Conservation (phyloP, 2,329 filamentous ascomycete species). For the Cercospora canescens region DNA sequence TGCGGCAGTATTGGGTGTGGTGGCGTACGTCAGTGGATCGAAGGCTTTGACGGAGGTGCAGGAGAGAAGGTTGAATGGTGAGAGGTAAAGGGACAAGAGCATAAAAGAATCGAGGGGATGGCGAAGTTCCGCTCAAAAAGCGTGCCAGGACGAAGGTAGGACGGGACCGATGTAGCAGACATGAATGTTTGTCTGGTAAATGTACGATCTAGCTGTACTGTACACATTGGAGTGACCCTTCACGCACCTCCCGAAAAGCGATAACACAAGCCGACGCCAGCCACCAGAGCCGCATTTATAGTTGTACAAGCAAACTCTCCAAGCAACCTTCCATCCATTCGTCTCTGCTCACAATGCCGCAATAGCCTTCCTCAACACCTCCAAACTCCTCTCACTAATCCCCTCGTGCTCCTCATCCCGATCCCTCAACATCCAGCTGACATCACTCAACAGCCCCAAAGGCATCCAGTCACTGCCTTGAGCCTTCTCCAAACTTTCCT, state of each 20-base stretch:
- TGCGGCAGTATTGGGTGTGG: conserved; percentile 64
- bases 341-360: conserved; percentile 46
- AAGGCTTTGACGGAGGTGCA: conserved; percentile 93
- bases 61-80: conserved; percentile 75
- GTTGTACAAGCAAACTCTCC: neutral
- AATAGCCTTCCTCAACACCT: conserved; percentile 59
- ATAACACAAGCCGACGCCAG: neutral
- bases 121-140: neutral
- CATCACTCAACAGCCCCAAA: conserved; percentile 82
- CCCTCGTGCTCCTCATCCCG: conserved; percentile 33
- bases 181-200: neutral
- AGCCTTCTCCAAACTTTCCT: conserved; percentile 81
- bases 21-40: conserved; percentile 83
- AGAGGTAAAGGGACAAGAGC: conserved; percentile 46
- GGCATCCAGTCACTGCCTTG: conserved; percentile 73
- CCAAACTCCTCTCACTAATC: conserved; percentile 53
- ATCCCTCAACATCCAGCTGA: conserved; percentile 72
- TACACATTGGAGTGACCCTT: neutral
- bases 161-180: neutral
- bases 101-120: neutral
- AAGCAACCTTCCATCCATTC: neutral
- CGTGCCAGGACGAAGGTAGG: neutral
- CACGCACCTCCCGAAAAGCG: neutral
- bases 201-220: neutral
- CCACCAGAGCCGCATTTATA: neutral